Conservation (phyloP, 495 filamentous ascomycete genomes). For the Sordaria brevicollis region DNA sequence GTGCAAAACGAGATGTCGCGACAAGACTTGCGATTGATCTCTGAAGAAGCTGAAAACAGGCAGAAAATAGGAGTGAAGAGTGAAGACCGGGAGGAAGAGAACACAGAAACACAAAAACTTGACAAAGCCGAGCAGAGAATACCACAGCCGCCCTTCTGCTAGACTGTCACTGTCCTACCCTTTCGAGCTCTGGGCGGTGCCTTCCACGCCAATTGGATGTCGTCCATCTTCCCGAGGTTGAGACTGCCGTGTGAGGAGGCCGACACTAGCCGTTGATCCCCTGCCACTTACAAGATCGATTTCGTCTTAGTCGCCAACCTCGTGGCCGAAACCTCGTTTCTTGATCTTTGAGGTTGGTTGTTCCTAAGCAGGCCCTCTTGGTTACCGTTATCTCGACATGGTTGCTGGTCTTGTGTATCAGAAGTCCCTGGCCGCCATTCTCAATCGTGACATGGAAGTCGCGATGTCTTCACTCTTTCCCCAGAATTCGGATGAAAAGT, state of each 20-base stretch:
- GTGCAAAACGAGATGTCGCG: background rate
- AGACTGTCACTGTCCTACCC: background rate
- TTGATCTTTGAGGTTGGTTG: background rate
- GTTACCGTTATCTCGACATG: background rate
- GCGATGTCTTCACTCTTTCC: background rate
- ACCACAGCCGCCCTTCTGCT: background rate
- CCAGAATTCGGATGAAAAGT: background rate
- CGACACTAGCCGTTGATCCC: slow-evolving; percentile 13
- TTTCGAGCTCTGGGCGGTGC: background rate
- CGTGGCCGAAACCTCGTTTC: background rate
- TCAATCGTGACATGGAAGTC: background rate
- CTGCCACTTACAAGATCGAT: background rate
- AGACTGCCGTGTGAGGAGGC: slow-evolving; percentile 3
- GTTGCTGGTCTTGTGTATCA: background rate
- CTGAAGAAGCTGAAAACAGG: background rate
- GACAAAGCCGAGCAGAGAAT: background rate
- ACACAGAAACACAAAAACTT: background rate
- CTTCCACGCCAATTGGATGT: background rate
- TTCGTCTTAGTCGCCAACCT: background rate
- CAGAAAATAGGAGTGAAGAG: background rate
- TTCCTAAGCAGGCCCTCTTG: background rate
- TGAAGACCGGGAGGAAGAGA: background rate
- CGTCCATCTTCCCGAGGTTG: background rate
- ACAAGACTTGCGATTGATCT: background rate
- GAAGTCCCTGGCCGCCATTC: background rate